phyloP scores from a whole-genome alignment of 768 basidiomycete species.

The Leccinum variicolor region DNA sequence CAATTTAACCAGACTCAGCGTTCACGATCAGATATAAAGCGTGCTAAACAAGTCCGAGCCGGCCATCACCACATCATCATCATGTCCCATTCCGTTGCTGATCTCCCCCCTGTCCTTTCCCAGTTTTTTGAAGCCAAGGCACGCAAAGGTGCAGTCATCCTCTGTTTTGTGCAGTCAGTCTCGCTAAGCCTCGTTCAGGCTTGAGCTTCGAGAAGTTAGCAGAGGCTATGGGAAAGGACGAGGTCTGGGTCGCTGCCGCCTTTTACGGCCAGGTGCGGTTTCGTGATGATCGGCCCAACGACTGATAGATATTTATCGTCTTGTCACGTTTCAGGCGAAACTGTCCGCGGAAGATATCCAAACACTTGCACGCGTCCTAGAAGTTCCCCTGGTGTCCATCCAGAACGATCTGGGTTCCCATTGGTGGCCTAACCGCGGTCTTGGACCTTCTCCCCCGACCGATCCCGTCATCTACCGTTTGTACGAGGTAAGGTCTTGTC shows the following conservation, averaged over 20 bases:
- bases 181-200: conserved; percentile 35
- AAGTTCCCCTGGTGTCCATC: conserved; percentile 37
- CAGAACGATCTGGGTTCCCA: conserved; percentile 51
- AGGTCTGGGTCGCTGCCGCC: conserved; percentile 79
- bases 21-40: conserved; percentile 19
- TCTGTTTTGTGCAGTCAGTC: not conserved
- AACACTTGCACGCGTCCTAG: conserved; percentile 50
- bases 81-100: conserved; percentile 38
- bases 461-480: conserved; percentile 82
- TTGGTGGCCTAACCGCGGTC: conserved; percentile 72
- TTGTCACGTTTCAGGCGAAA: conserved; percentile 52
- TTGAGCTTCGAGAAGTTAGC: conserved; percentile 70
- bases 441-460: conserved; percentile 68
- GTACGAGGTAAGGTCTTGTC: conserved; percentile 54
- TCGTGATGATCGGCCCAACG: not conserved
- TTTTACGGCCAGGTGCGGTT: conserved; percentile 72
- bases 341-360: conserved; percentile 56
- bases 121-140: conserved; percentile 65
- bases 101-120: conserved; percentile 49
- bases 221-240: conserved; percentile 63
- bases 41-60: not conserved
- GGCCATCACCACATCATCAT: not conserved
- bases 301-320: not conserved
- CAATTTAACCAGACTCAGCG: conserved; percentile 1
- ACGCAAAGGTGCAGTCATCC: conserved; percentile 44